Evolutionary conservation across 768 basidiomycete genomes (phyloP), one percentile per base, ranked within the genome.

Genomic region (Phaeotremella fagi): DNA sequence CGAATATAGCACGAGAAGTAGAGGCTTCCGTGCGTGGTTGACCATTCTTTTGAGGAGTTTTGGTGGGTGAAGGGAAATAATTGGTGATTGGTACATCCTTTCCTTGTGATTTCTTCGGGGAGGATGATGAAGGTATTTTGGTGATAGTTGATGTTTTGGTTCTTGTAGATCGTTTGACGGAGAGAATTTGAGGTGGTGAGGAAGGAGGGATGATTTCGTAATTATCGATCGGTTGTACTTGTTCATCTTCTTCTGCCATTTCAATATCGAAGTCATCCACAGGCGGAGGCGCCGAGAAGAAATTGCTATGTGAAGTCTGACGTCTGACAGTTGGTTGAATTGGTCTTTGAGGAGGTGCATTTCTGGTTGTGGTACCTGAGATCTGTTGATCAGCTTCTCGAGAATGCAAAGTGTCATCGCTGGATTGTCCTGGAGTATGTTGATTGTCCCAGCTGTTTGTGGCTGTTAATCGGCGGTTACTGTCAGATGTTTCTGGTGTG

Each of bases 161-260:
- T n/a, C n/a, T n/a, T n/a, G n/a, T n/a, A n/a, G n/a, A n/a, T n/a
- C 31, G 16, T 33, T 16, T 33, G 31, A 7, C 31, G 31, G 31
- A 16, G 31, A n/a, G n/a, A n/a, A n/a, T n/a, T n/a, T n/a, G n/a
- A 16, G 31, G 31, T 16, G 64, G 54, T 2, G 61, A 54, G 24
- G 64, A 66, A 31, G 64, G 61, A 26, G 64, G 64, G 23, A 66
- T 58, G 38, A 66, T 33, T 37, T 59, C 45, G 12, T 38, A 26
- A n/a, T 52, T 26, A 22, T 50, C 51, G 5, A 43, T 46, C 27
- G 53, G 50, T 15, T 48, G 28, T 3, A 4, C 14, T 26, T 37
- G 14, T 33, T 28, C 27, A 18, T 23, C 41, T 16, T 33, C 57
- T 51, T 58, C 61, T 2, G 61, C 58, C 46, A 52, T 55, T 7